Evolutionary conservation across 78 protist species (phyloP), one percentile per base, ranked within the genome.

Genomic region (Chrysochromulina parva): DNA sequence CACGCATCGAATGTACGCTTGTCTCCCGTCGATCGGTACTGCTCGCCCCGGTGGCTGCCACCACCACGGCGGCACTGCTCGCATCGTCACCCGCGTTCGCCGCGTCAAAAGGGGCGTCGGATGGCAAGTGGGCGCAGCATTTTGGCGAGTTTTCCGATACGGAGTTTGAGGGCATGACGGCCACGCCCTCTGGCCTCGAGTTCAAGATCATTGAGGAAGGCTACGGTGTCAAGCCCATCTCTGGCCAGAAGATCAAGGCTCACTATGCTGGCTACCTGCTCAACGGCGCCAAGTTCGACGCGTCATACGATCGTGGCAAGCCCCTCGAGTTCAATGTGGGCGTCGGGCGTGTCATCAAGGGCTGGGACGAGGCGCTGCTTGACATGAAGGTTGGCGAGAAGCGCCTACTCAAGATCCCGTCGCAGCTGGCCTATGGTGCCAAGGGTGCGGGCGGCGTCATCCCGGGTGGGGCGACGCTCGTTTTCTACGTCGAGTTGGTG

Each of bases 261-360:
- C 97, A 95, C 91, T 95, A 95, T 54, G 59, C 54, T 22, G 97
- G 97, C 66, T 93, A 93, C 26, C 92, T 96, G 52, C 1, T 13
- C 17, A 65, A 95, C 85, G 98, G 98, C 22, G 50, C 59, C 26
- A 76, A 91, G 87, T 96, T 97, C 53, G 98, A 97, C 91, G 82
- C 96, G 52, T 90, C 95, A 20, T 78, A 93, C 78, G 96, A 93
- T 38, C 90, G 95, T 48, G 73, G 60, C 82, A 17, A 88, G 90
- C 95, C 94, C 4, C 96, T 97, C 89, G n/a, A 7, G 17, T 96
- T 97, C 73, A 62, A 69, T 2, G 62, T 93, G 0, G 96, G 96
- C 58, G 48, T 53, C n/a, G 88, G 91, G 28, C 74, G 84, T 3
- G 89, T 85, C 3, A 85, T 85, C 28, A 60, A 85, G 74, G 89